phyloP scores from a whole-genome alignment of 2,329 filamentous ascomycete species.

The Pseudogymnoascus verrucosus region DNA sequence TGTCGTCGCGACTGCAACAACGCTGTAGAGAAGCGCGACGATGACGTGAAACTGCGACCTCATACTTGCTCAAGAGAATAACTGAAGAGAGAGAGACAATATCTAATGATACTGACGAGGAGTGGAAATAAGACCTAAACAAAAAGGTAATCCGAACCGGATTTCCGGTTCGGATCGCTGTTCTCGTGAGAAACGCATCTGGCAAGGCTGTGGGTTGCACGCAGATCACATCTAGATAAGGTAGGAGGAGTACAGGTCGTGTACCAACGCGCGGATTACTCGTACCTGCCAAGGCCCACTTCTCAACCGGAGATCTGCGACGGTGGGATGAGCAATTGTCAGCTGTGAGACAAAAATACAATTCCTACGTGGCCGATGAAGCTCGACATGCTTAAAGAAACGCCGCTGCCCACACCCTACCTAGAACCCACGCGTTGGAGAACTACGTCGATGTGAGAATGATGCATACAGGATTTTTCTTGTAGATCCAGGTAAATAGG shows the following conservation, averaged over 20 bases:
- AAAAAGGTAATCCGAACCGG: conserved; percentile 1
- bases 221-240: not conserved
- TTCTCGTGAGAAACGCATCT: not conserved
- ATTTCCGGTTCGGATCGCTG: not conserved
- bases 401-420: not conserved
- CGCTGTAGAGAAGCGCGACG: not conserved
- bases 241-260: not conserved
- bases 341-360: not conserved
- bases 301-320: not conserved
- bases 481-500: not conserved
- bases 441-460: not conserved
- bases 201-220: not conserved
- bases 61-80: not conserved
- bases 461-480: not conserved
- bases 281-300: not conserved
- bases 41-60: not conserved
- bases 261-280: not conserved
- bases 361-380: not conserved
- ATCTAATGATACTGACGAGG: not conserved
- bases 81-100: not conserved
- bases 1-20: not conserved
- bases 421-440: not conserved
- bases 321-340: not conserved
- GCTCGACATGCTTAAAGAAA: not conserved
- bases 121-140: not conserved